Evolutionary conservation across 2,329 filamentous ascomycete species (phyloP).

Genomic region (Trichoderma sp.): DNA sequence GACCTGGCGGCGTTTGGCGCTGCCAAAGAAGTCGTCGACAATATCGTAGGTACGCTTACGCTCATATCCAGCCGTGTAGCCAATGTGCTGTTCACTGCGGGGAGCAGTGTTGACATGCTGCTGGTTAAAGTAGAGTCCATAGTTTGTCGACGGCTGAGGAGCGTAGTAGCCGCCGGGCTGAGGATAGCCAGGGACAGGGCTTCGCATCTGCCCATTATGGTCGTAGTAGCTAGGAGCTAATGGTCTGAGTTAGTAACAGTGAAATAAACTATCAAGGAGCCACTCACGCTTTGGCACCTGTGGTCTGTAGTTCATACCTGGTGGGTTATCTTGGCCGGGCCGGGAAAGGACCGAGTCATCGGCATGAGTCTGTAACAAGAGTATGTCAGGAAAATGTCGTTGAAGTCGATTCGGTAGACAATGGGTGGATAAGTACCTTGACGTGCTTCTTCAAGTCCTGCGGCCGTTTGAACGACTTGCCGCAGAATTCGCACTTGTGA

Average conservation of each 20-base stretch:
- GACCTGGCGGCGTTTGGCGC: conserved; percentile 86
- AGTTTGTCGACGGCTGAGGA: conserved; percentile 56
- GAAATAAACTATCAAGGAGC: neutral
- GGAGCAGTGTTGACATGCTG: conserved; percentile 56
- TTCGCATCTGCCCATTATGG: conserved; percentile 64
- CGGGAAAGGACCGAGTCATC: conserved; percentile 80
- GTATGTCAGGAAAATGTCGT: conserved; percentile 29
- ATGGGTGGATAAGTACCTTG: conserved; percentile 58
- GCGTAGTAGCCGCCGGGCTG: conserved; percentile 62
- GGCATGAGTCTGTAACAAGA: conserved; percentile 69
- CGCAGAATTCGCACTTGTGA: conserved; percentile 98
- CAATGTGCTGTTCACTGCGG: conserved; percentile 65
- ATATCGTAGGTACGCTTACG: conserved; percentile 86
- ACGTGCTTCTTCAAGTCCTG: conserved; percentile 99
- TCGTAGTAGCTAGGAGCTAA: conserved; percentile 63
- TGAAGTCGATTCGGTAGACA: neutral
- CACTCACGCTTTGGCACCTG: conserved; percentile 56
- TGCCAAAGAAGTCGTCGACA: conserved; percentile 91
- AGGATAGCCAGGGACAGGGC: conserved; percentile 56
- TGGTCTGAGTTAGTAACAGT: conserved; percentile 24
- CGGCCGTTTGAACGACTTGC: conserved; percentile 98
- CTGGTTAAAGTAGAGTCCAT: conserved; percentile 79
- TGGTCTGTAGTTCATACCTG: conserved; percentile 57
- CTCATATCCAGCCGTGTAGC: conserved; percentile 64
- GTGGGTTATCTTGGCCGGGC: conserved; percentile 53